Evolutionary conservation across 2,329 filamentous ascomycete species (phyloP), one percentile per base, ranked within the genome.

Genomic region (Monilinia vaccinii-corymbosi): DNA sequence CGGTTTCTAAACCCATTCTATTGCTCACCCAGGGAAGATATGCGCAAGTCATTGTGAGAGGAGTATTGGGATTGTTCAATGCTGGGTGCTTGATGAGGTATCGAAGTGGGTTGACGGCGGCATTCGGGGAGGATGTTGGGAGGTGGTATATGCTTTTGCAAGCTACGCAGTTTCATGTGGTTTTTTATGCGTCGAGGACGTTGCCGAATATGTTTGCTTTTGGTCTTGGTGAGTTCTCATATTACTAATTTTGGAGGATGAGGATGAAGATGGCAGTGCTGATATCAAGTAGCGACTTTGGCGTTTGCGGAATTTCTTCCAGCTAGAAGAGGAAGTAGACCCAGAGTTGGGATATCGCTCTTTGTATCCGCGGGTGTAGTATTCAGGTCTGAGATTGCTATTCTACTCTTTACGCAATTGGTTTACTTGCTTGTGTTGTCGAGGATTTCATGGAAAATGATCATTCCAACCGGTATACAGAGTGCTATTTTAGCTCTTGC

Each of bases 191-290:
- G 16, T 94, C 91, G 18, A 81, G 94, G 62, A 94, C 91, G 2
- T 76, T 99, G 65, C 94, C 94, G 2, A 99, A 99, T 72, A 96
- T 95, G 88, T 96, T 97, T 75, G 92, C 94, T 23, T 94, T 97
- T 76, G 83, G 85, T 11, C 76, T 97, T 61, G 90, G 87, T 93
- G 78, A 74, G 86, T 79, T 40, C 7, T 36, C 18, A 28, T 21
- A 2, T 47, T 14, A 11, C 50, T 50, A 40, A 9, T 14, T 38
- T 47, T n/a, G 25, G 21, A 38, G 8, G 28, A 3, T 14, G 21
- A 6, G n/a, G 34, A 13, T 55, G 36, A 32, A 16, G 31, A 4
- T 38, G 2, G 4, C 16, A 48, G 21, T 56, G 45, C 56, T 67
- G 53, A 67, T 23, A 32, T 23, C 2, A 38, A 53, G 7, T 64